phyloP scores from a whole-genome alignment of 1,139 yeast genomes.

The Debaryomyces robertsiae region DNA sequence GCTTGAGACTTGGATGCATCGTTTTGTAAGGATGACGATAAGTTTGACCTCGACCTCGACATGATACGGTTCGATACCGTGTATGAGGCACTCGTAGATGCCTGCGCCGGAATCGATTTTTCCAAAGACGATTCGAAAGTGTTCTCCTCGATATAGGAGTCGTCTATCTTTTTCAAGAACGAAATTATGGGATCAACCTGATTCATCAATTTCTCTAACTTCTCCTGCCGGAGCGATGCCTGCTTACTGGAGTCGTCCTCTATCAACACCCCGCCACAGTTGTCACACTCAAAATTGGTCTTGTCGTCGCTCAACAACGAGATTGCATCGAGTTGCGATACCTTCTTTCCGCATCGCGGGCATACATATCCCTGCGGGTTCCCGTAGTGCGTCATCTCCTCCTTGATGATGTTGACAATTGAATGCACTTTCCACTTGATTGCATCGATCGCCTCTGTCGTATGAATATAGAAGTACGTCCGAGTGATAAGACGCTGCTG shows the following conservation, averaged over 20 bases:
- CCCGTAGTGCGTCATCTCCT: conserved; percentile 77
- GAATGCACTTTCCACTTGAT: conserved; percentile 96
- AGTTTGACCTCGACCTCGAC: conserved; percentile 32
- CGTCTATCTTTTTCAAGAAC: conserved; percentile 83
- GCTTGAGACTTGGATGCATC: conserved; percentile 59
- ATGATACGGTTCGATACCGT: conserved; percentile 44
- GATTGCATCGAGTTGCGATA: conserved; percentile 85
- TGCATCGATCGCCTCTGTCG: conserved; percentile 92
- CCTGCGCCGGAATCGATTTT: conserved; percentile 81
- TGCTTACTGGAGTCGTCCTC: conserved; percentile 91
- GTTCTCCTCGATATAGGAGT: conserved; percentile 81
- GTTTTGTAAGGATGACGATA: conserved; percentile 35
- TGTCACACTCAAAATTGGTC: conserved; percentile 80
- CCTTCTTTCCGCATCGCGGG: conserved; percentile 79
- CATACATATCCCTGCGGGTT: conserved; percentile 95
- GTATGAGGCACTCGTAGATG: conserved; percentile 65
- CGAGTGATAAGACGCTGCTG: conserved; percentile 69
- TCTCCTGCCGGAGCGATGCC: conserved; percentile 79
- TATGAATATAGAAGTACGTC: conserved; percentile 84
- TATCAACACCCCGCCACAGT: conserved; percentile 72
- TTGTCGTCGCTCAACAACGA: conserved; percentile 77
- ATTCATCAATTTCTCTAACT: conserved; percentile 79
- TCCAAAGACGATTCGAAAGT: conserved; percentile 80
- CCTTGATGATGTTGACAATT: conserved; percentile 74
- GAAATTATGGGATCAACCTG: conserved; percentile 89